A percentile compares a stretch with the other conserved stretches of the same genome.
phyloP scores from a whole-genome alignment of 352 stramenopile genomes.

The Globisporangium radiosum region DNA sequence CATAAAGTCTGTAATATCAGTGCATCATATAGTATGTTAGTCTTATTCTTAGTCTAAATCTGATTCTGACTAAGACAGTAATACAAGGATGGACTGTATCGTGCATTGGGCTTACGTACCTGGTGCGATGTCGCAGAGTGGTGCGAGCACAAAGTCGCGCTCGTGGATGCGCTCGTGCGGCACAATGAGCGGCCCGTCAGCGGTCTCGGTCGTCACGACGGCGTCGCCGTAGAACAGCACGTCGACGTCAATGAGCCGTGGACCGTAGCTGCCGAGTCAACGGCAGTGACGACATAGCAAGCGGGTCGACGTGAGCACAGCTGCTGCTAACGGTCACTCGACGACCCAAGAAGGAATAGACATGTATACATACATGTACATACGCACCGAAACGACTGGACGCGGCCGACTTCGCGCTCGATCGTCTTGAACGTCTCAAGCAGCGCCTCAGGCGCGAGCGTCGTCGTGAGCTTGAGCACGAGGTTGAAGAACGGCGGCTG shows the following conservation, averaged over 20 bases:
- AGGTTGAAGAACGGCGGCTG: slow-evolving; percentile 95
- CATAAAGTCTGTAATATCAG: slow-evolving; percentile 31
- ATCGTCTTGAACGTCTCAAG: slow-evolving; percentile 86
- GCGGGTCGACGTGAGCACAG: neutral
- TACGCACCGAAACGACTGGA: slow-evolving; percentile 40
- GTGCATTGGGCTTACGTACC: slow-evolving; percentile 7
- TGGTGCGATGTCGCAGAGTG: slow-evolving; percentile 90
- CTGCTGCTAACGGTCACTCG: neutral
- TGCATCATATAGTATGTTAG: too few species aligned
- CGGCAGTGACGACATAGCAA: neutral
- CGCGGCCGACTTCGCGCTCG: slow-evolving; percentile 85
- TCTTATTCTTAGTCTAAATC: too few species aligned
- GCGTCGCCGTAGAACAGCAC: slow-evolving; percentile 90
- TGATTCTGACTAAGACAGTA: too few species aligned
- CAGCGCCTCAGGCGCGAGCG: slow-evolving; percentile 65
- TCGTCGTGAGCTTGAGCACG: slow-evolving; percentile 83
- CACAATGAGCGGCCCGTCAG: slow-evolving; percentile 80
- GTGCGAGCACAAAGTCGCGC: slow-evolving; percentile 96
- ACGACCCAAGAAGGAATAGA: neutral
- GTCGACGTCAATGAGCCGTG: slow-evolving; percentile 93
- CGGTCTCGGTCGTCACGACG: slow-evolving; percentile 57
- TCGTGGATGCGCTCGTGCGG: slow-evolving; percentile 93
- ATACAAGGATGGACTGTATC: too few species aligned
- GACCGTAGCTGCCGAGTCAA: slow-evolving; percentile 73
- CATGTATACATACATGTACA: too few species aligned